Base-by-base conservation (phyloP, 2,329 filamentous ascomycete species). In the Diplodia seriata region DNA sequence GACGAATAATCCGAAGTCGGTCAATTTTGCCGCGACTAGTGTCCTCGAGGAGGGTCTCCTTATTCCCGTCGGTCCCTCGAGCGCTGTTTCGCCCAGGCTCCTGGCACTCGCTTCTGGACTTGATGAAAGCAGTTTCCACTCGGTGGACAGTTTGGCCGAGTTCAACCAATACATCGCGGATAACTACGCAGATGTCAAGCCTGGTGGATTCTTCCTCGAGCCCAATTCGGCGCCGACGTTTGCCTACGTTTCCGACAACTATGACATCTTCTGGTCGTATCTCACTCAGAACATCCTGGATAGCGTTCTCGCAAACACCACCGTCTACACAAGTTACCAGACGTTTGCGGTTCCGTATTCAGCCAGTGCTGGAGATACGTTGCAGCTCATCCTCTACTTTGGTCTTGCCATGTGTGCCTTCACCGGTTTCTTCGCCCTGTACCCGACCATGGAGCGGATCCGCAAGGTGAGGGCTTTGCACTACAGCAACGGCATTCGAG, bases 201-300 rank as follows among this genome's bases (percentile, higher is more conserved):
- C 91, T 0, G 92, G 90, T n/a, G 93, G 90, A 0, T 86, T 95
- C 75, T 97, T 91, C 83, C 81, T 96, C 1, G 90, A 89, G 23
- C 86, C 90, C 66, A 81, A 81, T 20, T 81, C 77, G 43, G 78
- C 83, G 1, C 88, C 92, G 0, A 90, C 89, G 0, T 84, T 95
- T 70, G 89, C 90, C 1, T 97, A 91, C 81, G 83, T 86, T 11
- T 18, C 43, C 69, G 91, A 86, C 14, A 89, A 92, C 72, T 79
- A 84, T 11, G 83, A 86, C 5, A 81, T 94, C 29, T 85, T 88
- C 23, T 81, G 81, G 50, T 72, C 93, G 86, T 81, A 97, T 85
- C 76, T 97, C 87, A 75, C 90, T 82, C 84, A 97, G 84, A 95
- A 97, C 91, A 85, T 97, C 87, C 83, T 98, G 88, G 79, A 97